Evolutionary conservation across 331 rosid species (phyloP).

Genomic region (Quercus tomentella): DNA sequence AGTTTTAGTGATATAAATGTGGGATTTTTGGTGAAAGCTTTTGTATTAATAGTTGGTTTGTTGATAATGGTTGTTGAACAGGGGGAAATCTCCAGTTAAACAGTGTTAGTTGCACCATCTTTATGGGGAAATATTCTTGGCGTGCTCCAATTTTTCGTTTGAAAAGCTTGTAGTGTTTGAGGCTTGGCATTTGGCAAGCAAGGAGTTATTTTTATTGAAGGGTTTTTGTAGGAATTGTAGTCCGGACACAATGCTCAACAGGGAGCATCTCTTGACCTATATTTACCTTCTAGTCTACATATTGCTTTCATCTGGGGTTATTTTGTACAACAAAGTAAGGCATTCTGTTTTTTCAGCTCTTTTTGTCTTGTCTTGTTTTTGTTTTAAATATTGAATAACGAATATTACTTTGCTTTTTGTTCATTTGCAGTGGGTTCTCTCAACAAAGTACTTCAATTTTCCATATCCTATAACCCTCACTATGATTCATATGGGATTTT

Average conservation of each 20-base stretch:
- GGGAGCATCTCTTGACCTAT: slow-evolving; percentile 45
- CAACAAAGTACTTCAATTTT: slow-evolving; percentile 75
- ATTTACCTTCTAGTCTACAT: slow-evolving; percentile 44
- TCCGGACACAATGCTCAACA: slow-evolving; percentile 19
- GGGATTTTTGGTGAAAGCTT: not conserved
- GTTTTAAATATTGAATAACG: slow-evolving; percentile 1
- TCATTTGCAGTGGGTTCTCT: slow-evolving; percentile 84
- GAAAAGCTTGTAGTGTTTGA: not conserved
- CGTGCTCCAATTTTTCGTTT: not conserved
- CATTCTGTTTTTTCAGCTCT: not conserved
- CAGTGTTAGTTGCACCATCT: not conserved
- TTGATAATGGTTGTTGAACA: not conserved
- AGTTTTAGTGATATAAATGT: not conserved
- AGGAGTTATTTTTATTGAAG: not conserved
- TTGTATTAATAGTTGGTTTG: not conserved
- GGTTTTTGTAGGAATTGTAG: slow-evolving; percentile 27
- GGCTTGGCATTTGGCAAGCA: not conserved
- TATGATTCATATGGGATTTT: slow-evolving; percentile 94
- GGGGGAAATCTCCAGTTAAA: not conserved
- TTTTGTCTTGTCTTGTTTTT: not conserved
- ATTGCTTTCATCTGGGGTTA: slow-evolving; percentile 48
- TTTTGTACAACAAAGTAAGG: slow-evolving; percentile 47
- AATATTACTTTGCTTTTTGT: slow-evolving; percentile 1
- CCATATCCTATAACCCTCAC: slow-evolving; percentile 88
- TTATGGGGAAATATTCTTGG: not conserved